A percentile compares a stretch with the other conserved stretches of the same genome.
phyloP scores from a whole-genome alignment of 1,284 basidiomycete species.

The Dichomitus squalens region DNA sequence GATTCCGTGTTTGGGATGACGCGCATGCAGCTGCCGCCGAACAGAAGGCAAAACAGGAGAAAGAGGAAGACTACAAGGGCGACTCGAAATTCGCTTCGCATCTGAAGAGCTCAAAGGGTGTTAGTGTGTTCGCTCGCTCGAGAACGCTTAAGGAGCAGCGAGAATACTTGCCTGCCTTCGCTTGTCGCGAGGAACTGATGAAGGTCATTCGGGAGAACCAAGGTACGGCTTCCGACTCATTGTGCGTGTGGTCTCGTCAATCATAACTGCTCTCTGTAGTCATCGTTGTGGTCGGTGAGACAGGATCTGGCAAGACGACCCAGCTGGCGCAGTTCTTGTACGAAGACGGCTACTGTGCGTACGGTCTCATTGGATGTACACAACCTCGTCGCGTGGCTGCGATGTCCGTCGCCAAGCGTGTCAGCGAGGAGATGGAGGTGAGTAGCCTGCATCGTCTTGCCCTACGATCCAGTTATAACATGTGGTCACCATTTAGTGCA shows the following conservation, averaged over 20 bases:
- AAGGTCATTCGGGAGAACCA: constrained; percentile 93
- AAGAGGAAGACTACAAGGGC: constrained; percentile 76
- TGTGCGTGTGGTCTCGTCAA: not conserved
- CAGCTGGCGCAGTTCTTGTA: constrained; percentile 92
- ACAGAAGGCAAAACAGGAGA: constrained; percentile 37
- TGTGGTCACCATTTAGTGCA: constrained; percentile 56
- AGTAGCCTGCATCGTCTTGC: constrained; percentile 16
- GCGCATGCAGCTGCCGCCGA: constrained; percentile 61
- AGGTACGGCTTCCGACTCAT: constrained; percentile 49
- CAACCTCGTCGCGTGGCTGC: constrained; percentile 97
- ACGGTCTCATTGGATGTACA: constrained; percentile 93
- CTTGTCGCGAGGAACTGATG: constrained; percentile 94
- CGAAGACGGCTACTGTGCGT: constrained; percentile 91
- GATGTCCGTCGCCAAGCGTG: constrained; percentile 98
- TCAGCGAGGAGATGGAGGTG: constrained; percentile 93
- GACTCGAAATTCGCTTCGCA: constrained; percentile 97
- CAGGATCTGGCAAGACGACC: constrained; percentile 94
- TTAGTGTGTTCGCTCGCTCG: constrained; percentile 80
- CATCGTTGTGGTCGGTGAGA: constrained; percentile 93
- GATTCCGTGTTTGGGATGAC: constrained; percentile 20
- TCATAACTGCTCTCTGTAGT: constrained; percentile 48
- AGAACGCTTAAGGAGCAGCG: constrained; percentile 93
- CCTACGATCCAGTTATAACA: not conserved
- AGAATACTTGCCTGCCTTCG: constrained; percentile 97
- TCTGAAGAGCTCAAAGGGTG: constrained; percentile 77